Conservation (phyloP, 306 rosid species). For the Lablab purpureus region DNA sequence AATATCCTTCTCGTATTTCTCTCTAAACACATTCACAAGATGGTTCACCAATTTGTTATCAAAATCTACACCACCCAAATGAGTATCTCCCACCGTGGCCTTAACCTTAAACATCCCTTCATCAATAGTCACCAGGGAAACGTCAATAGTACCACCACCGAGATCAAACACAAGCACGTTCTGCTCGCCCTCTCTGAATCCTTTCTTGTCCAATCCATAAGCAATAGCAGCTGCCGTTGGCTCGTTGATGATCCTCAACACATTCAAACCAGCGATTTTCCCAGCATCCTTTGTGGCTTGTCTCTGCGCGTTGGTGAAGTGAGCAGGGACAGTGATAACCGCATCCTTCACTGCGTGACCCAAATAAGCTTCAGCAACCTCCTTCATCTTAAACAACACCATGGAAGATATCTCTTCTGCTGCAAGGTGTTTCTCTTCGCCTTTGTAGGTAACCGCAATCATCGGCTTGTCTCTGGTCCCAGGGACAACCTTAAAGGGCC, state of each 20-base stretch:
- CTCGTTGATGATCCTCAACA: constrained; percentile 48
- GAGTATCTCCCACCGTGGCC: constrained; percentile 51
- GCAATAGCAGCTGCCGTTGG: constrained; percentile 53
- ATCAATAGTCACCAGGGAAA: constrained; percentile 49
- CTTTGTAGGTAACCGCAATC: constrained; percentile 44
- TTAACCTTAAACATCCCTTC: constrained; percentile 55
- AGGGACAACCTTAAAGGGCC: constrained; percentile 54
- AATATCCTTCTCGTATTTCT: constrained; percentile 45
- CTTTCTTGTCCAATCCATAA: constrained; percentile 46
- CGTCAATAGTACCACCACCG: constrained; percentile 53
- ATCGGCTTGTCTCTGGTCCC: constrained; percentile 45
- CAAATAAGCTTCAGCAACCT: constrained; percentile 45
- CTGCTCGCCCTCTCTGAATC: constrained; percentile 44
- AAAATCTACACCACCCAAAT: constrained; percentile 55
- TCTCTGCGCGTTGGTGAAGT: constrained; percentile 48
- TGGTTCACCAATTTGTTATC: constrained; percentile 46
- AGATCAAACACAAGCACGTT: constrained; percentile 59
- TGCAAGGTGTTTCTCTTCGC: constrained; percentile 45
- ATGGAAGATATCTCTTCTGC: constrained; percentile 53
- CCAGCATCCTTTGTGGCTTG: constrained; percentile 53
- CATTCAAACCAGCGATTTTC: constrained; percentile 42
- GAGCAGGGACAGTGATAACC: constrained; percentile 50
- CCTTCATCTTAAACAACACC: constrained; percentile 52
- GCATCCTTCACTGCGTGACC: constrained; percentile 36
- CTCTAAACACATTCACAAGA: constrained; percentile 30